phyloP scores from a whole-genome alignment of 78 protist species.

The slime mould (Dictyostelium discoideum) region DNA sequence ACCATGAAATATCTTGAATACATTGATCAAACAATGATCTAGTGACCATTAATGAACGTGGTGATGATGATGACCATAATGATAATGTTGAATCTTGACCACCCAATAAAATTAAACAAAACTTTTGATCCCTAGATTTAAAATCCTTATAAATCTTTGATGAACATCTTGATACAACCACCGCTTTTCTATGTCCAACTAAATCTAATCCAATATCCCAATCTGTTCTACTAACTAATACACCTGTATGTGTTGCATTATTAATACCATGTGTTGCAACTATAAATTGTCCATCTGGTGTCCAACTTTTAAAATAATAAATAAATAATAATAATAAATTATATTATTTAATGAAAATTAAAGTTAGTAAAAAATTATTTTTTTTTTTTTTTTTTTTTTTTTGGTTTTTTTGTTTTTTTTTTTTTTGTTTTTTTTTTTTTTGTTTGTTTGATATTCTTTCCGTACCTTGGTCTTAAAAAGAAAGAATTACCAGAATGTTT shows the following conservation, averaged over 20 bases:
- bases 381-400: too few relatives aligned
- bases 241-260: constrained; percentile 36
- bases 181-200: constrained; percentile 65
- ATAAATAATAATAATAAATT: not conserved
- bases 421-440: not conserved
- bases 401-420: not conserved
- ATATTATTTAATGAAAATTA: not conserved
- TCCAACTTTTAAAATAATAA: constrained; percentile 20
- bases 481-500: constrained; percentile 35
- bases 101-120: constrained; percentile 30
- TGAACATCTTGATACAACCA: constrained; percentile 23
- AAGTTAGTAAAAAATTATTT: not conserved
- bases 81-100: constrained; percentile 52
- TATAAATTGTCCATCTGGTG: constrained; percentile 72
- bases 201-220: constrained; percentile 30
- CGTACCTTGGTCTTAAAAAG: constrained; percentile 29
- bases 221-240: constrained; percentile 21
- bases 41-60: constrained; percentile 38
- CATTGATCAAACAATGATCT: constrained; percentile 18
- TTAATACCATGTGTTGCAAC: constrained; percentile 25
- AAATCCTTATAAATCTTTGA: constrained; percentile 19
- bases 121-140: not conserved
- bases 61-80: constrained; percentile 33
- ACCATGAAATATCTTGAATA: constrained; percentile 68
- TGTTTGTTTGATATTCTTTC: not conserved